Evolutionary conservation across 495 filamentous ascomycete genomes (phyloP).

Genomic region (Durotheca rogersii): DNA sequence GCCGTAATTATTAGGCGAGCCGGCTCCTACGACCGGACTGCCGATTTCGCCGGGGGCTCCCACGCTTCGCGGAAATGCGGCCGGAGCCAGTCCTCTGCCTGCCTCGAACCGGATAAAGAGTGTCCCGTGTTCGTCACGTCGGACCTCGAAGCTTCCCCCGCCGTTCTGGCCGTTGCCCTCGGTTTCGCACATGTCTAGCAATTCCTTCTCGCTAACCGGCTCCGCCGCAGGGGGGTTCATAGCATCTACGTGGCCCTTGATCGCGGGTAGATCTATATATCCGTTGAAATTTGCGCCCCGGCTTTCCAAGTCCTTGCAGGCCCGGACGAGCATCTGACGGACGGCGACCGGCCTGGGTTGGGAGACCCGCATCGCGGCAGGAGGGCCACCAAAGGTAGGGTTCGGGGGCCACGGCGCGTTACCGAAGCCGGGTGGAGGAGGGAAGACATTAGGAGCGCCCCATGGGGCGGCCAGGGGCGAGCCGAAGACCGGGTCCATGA

Average conservation of each 20-base stretch:
- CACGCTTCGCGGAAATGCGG: constrained; percentile 38
- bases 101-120: constrained; percentile 53
- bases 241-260: constrained; percentile 67
- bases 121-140: constrained; percentile 49
- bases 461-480: constrained; percentile 29
- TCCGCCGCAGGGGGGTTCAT: constrained; percentile 56
- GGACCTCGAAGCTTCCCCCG: constrained; percentile 76
- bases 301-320: constrained; percentile 48
- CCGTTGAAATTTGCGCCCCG: constrained; percentile 44
- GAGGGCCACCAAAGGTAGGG: constrained; percentile 28
- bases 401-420: constrained; percentile 32
- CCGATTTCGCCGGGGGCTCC: constrained; percentile 58
- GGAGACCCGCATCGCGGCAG: constrained; percentile 31
- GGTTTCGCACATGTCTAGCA: constrained; percentile 89
- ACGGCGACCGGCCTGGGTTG: constrained; percentile 48
- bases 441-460: constrained; percentile 32
- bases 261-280: constrained; percentile 65
- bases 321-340: constrained; percentile 51
- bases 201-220: constrained; percentile 64
- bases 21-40: constrained; percentile 55
- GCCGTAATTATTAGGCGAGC: constrained; percentile 11
- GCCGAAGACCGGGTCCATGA: constrained; percentile 36
- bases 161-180: constrained; percentile 85
- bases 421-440: constrained; percentile 33
- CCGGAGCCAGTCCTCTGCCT: constrained; percentile 17